Evolutionary conservation across 768 basidiomycete species (phyloP).

Genomic region (Suillus placidus): DNA sequence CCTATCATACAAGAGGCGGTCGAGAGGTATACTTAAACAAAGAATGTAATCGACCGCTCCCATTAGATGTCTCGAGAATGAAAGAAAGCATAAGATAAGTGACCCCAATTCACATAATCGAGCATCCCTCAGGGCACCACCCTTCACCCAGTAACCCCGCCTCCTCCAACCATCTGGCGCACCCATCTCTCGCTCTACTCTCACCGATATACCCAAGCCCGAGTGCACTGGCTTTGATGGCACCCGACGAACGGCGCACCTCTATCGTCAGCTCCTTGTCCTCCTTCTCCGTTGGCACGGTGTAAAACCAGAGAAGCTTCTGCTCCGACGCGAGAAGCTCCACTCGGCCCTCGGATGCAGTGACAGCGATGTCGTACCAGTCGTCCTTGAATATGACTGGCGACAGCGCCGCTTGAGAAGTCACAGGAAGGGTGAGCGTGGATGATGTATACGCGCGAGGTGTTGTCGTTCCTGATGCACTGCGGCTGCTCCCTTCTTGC

Average conservation of each 20-base stretch:
- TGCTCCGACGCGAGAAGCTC: conserved; percentile 52
- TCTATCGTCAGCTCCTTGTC: conserved; percentile 41
- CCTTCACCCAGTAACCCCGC: conserved; percentile 11
- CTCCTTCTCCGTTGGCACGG: conserved; percentile 31
- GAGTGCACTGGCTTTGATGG: conserved; percentile 28
- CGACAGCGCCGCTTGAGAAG: conserved; percentile 6
- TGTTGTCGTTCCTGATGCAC: conserved; percentile 7
- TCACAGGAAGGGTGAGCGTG: conserved; percentile 17
- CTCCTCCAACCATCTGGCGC: conserved; percentile 14
- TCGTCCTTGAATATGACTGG: conserved; percentile 20
- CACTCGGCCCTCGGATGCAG: conserved; percentile 49
- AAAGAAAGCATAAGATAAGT: no score
- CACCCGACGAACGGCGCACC: conserved; percentile 44
- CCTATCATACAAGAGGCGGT: conserved; percentile 1
- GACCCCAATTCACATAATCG: conserved; percentile 23
- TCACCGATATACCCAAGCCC: not conserved
- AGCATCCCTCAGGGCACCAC: conserved; percentile 21
- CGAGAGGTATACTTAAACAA: not conserved
- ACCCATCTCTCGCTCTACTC: conserved; percentile 2
- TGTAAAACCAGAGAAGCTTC: conserved; percentile 54
- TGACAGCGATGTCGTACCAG: conserved; percentile 44
- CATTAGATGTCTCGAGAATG: not conserved
- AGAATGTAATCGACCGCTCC: not conserved
- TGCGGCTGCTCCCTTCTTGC: not conserved
- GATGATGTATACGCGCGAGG: conserved; percentile 18